Conservation (phyloP, 1,284 basidiomycete genomes). For the Tilletia setariae region DNA sequence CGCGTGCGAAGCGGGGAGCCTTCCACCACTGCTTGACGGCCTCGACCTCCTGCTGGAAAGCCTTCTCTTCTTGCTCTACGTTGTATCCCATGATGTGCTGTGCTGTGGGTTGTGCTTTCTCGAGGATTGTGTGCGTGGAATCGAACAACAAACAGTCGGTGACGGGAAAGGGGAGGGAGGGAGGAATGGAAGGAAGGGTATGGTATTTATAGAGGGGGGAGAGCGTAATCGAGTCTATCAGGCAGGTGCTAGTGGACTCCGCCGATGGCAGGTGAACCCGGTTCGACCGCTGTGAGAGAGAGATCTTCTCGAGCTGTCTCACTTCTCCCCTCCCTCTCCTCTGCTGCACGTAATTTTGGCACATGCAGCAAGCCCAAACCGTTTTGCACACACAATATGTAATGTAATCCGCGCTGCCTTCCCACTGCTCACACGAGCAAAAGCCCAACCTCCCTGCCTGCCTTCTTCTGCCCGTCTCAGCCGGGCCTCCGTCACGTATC, state of each 20-base stretch:
- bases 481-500: too few species aligned
- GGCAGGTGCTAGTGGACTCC: too few species aligned
- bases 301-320: too few species aligned
- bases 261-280: too few species aligned
- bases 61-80: constrained; percentile 51
- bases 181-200: background rate
- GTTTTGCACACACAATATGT: too few species aligned
- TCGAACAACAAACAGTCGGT: background rate
- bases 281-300: too few species aligned
- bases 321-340: too few species aligned
- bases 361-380: background rate
- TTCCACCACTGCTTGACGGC: constrained; percentile 88
- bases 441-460: too few species aligned
- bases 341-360: background rate
- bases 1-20: constrained; percentile 78
- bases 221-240: too few species aligned
- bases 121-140: background rate
- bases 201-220: background rate
- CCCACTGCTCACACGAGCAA: background rate
- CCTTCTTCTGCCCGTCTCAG: too few species aligned
- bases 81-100: constrained; percentile 23
- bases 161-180: background rate
- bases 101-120: background rate
- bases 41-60: constrained; percentile 75
- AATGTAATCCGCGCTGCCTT: background rate